Percentiles rank a stretch among this genome's conserved stretches.
Conservation (phyloP, 2,329 filamentous ascomycete species). For the Bisporella sp. region DNA sequence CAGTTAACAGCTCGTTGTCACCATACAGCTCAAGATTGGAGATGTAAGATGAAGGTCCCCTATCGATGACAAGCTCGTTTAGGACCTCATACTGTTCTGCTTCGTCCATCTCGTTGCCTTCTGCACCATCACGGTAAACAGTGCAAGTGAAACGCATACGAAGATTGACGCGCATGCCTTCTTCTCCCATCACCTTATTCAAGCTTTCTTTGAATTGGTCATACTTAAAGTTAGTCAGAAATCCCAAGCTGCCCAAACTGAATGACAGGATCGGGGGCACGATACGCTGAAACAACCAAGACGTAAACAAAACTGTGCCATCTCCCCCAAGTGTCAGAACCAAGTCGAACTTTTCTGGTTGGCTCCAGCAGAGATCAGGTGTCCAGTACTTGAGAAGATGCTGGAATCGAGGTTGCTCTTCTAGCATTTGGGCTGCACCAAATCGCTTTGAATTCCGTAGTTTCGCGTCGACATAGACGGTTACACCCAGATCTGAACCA, state of each 20-base stretch:
- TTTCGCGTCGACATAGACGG: conserved; percentile 97
- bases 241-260: conserved; percentile 78
- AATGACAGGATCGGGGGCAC: conserved; percentile 82
- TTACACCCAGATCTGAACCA: conserved; percentile 82
- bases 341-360: conserved; percentile 91
- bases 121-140: conserved; percentile 68
- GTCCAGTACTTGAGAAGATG: conserved; percentile 94
- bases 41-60: conserved; percentile 92
- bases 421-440: conserved; percentile 63
- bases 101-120: conserved; percentile 65
- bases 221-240: conserved; percentile 83
- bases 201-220: conserved; percentile 82
- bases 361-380: conserved; percentile 88
- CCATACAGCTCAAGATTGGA: conserved; percentile 95
- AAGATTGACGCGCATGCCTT: conserved; percentile 93
- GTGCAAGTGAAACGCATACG: conserved; percentile 99
- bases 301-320: conserved; percentile 81
- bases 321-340: conserved; percentile 84
- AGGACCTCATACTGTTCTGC: conserved; percentile 96
- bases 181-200: conserved; percentile 83
- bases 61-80: conserved; percentile 97
- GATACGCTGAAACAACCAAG: conserved; percentile 86
- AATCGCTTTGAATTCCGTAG: conserved; percentile 84
- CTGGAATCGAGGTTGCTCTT: conserved; percentile 68
- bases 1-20: conserved; percentile 88